Conservation (phyloP, 1,284 basidiomycete genomes). For the Caloboletus firmus region DNA sequence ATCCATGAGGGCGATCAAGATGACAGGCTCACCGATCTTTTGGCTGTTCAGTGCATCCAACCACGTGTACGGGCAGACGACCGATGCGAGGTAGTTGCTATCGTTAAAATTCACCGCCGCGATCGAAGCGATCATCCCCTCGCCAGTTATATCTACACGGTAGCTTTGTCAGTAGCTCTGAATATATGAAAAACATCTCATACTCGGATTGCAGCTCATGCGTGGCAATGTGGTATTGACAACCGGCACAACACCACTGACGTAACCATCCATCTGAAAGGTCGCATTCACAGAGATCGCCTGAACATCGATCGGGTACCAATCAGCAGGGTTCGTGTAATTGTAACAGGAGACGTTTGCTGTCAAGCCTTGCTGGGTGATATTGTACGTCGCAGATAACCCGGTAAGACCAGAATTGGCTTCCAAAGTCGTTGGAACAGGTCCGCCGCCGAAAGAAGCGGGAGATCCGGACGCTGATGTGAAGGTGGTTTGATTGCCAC, state of each 20-base stretch:
- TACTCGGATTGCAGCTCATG: conserved; percentile 7
- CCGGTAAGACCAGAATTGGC: neutral
- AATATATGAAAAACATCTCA: neutral
- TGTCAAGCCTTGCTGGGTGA: conserved; percentile 7
- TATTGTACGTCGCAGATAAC: conserved; percentile 2
- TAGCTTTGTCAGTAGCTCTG: neutral
- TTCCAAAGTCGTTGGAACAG: neutral
- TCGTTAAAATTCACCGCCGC: conserved; percentile 5
- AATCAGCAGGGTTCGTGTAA: conserved; percentile 3
- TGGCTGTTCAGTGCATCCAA: neutral
- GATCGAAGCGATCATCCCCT: conserved; percentile 1
- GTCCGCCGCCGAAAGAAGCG: conserved; percentile 4
- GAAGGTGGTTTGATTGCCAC: neutral
- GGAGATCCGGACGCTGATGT: neutral
- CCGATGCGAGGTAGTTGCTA: conserved; percentile 5
- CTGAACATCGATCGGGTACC: conserved; percentile 2
- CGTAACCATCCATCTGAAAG: neutral
- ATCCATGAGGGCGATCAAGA: neutral
- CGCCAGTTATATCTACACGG: neutral
- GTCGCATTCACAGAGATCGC: conserved; percentile 1
- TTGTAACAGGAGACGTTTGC: conserved; percentile 7
- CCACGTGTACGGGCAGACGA: conserved; percentile 3
- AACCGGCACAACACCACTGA: conserved; percentile 2
- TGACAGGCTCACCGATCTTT: neutral
- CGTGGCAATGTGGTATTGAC: conserved; percentile 1